These are phyloP conservation scores for Plasmodium vivax DNA, from an alignment of 169 alveolate genomes.

Conservation along the genomic window DNA sequence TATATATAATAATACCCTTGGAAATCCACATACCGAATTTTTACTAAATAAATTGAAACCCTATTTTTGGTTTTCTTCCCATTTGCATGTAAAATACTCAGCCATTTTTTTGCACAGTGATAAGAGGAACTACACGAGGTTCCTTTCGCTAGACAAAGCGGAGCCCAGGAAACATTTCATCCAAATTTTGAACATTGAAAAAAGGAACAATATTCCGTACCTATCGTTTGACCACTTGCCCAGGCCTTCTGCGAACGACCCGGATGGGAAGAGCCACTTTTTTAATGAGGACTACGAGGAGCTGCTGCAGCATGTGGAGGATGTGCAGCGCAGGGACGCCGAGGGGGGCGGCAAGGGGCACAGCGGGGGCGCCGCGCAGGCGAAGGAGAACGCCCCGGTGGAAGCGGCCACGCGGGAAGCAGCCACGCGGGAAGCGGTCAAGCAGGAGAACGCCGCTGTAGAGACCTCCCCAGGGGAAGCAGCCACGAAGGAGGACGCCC, in stretches of 20 bases:
- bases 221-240: slow-evolving; percentile 27
- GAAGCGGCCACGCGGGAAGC: background rate
- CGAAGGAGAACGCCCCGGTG: background rate
- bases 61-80: slow-evolving; percentile 83
- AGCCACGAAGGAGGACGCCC: background rate
- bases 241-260: background rate
- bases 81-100: slow-evolving; percentile 80
- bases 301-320: background rate
- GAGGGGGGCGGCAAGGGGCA: background rate
- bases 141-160: slow-evolving; percentile 55
- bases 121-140: slow-evolving; percentile 42
- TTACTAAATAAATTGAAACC: slow-evolving; percentile 80
- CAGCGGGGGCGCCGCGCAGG: background rate
- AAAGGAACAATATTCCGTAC: background rate
- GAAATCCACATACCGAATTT: slow-evolving; percentile 81
- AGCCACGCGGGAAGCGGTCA: background rate
- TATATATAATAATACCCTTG: slow-evolving; percentile 62
- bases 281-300: background rate
- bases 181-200: slow-evolving; percentile 49
- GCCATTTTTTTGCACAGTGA: slow-evolving; percentile 79
- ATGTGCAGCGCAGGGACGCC: background rate
- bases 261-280: background rate
- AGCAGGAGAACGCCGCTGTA: background rate
- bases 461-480: background rate
- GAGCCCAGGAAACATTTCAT: slow-evolving; percentile 37